These are phyloP conservation scores for Talaromyces ruber DNA, from an alignment of 495 filamentous ascomycete species.

Conservation along the genomic window DNA sequence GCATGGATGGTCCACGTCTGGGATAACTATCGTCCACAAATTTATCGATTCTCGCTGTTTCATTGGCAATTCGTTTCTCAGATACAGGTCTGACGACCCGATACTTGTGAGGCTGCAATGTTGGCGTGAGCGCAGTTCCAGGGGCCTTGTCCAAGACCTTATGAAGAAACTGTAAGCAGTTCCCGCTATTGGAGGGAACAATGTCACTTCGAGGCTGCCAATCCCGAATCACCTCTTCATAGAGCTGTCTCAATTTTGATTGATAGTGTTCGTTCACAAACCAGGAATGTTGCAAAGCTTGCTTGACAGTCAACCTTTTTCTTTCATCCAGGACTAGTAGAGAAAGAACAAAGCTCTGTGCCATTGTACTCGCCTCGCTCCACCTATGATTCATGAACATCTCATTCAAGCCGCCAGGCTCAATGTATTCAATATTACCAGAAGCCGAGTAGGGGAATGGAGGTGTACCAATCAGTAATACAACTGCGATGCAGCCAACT, in stretches of 20 bases:
- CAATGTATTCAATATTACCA: slow-evolving; percentile 16
- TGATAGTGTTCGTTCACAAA: slow-evolving; percentile 38
- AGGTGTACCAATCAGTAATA: slow-evolving; percentile 40
- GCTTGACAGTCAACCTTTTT: slow-evolving; percentile 40
- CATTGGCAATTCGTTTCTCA: background rate
- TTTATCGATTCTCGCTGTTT: background rate
- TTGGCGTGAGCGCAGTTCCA: background rate
- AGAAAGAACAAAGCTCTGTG: slow-evolving; percentile 45
- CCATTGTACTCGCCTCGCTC: slow-evolving; percentile 26
- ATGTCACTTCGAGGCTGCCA: slow-evolving; percentile 32
- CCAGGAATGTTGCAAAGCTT: slow-evolving; percentile 53
- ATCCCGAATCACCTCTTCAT: slow-evolving; percentile 32
- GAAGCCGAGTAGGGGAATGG: slow-evolving; percentile 14
- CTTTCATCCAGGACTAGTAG: slow-evolving; percentile 45
- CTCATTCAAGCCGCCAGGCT: slow-evolving; percentile 23
- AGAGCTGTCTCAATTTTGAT: slow-evolving; percentile 35
- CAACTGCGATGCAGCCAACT: slow-evolving; percentile 42
- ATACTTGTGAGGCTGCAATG: background rate
- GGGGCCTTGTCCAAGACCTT: background rate
- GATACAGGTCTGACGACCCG: background rate
- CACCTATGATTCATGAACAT: slow-evolving; percentile 13
- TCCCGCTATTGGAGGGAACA: background rate
- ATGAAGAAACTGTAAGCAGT: background rate
- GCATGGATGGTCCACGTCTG: background rate
- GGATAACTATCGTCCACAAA: background rate